Base-by-base conservation (phyloP, 2,329 filamentous ascomycete species). In the Alternaria consortialis region DNA sequence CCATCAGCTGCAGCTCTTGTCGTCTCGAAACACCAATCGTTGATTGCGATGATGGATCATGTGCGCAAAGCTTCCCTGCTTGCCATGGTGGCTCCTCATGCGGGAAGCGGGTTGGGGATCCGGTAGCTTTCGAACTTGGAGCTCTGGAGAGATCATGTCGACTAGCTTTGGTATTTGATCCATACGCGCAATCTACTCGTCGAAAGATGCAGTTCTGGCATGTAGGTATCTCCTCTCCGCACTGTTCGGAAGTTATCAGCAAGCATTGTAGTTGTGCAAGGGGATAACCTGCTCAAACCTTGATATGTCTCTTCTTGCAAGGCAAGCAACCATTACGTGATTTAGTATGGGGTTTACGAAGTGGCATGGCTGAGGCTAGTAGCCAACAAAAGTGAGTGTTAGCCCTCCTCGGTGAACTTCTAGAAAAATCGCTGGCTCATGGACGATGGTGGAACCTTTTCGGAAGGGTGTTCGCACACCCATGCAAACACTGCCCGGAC, bases 301-400 rank as follows among this genome's bases (percentile, higher is more conserved):
- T 54, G 20, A 54, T 54, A 39, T 46, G 52, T 25, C 52, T 37
- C 15, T 37, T 54, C 31, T 54, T 54, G 31, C 52, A 54, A n/a
- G 40, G 52, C 9, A 46, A 20, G 32, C 52, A 54, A 15, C 52
- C 52, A 46, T 32, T n/a, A 54, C 52, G 52, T 37, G 40, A 46
- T 36, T 54, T 54, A 32, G 52, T 54, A n/a, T 54, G 52, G 13
- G 52, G 13, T n/a, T 54, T 54, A 4, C 52, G 40, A 17, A 54
- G 52, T 39, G 40, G 40, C 52, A 54, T 54, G 52, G 31, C 40
- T 31, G 9, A n/a, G 11, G 32, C 20, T 37, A 25, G 25, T 25
- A 43, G 29, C 46, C 27, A 36, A 8, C 20, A 29, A 51, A n/a
- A 37, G 8, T 17, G 36, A 37, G 36, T 37, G 7, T n/a, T n/a